These are phyloP conservation scores for Solanum verrucosum DNA, from an alignment of 257 asterid species.

Conservation along the genomic window DNA sequence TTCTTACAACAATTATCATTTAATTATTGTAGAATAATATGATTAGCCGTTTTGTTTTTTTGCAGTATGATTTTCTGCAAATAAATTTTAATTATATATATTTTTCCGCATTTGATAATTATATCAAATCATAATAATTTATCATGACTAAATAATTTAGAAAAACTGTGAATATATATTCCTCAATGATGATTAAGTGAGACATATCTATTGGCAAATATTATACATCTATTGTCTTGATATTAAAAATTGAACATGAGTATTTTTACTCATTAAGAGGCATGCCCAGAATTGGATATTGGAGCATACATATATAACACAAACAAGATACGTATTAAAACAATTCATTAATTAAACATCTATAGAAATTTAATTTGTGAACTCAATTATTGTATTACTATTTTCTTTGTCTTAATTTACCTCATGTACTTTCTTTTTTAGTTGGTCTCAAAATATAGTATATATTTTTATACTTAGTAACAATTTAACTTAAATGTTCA, in stretches of 20 bases:
- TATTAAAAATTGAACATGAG: background rate
- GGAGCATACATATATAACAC: background rate
- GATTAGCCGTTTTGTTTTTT: background rate
- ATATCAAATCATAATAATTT: background rate
- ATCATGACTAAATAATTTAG: background rate
- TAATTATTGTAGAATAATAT: background rate
- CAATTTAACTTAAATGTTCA: no score
- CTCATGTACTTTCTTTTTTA: no score
- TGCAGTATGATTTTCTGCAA: background rate
- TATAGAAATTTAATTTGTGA: background rate
- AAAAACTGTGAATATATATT: background rate
- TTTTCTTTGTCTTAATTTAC: background rate
- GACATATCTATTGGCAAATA: background rate
- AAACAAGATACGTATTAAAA: background rate
- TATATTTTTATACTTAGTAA: no score
- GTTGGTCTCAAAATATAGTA: background rate
- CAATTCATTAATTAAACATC: background rate
- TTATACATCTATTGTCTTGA: background rate
- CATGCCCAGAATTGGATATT: background rate
- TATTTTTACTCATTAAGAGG: background rate
- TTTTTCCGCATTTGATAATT: background rate
- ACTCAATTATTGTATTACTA: background rate
- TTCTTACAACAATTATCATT: background rate
- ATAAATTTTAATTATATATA: background rate
- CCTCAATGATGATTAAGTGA: background rate